A percentile compares a stretch with the other conserved stretches of the same genome.
Evolutionary conservation across 768 basidiomycete genomes (phyloP).

Genomic region (Cystofilobasidium bisporidii): DNA sequence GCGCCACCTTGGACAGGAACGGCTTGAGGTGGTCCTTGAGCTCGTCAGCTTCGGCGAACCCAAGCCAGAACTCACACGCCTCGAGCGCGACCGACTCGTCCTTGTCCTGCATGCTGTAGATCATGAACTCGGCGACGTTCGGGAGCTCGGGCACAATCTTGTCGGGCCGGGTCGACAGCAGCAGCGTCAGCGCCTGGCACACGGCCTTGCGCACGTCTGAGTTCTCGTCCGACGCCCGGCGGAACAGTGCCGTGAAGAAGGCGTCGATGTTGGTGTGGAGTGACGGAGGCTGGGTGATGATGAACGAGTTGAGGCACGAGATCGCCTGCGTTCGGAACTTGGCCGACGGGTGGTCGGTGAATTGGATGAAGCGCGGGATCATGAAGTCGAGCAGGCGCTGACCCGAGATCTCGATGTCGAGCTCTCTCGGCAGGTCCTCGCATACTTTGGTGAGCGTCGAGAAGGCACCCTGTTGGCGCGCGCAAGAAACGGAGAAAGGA

Average conservation of each 20-base stretch:
- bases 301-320: constrained; percentile 84
- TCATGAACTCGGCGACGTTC: constrained; percentile 96
- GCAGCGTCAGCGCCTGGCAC: constrained; percentile 85
- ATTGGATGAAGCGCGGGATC: constrained; percentile 85
- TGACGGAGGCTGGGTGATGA: constrained; percentile 61
- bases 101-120: constrained; percentile 93
- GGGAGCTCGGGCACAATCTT: constrained; percentile 92
- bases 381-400: constrained; percentile 89
- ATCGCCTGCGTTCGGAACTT: constrained; percentile 92
- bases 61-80: constrained; percentile 99
- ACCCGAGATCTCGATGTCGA: constrained; percentile 87
- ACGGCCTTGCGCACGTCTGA: constrained; percentile 89
- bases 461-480: constrained; percentile 90
- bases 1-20: constrained; percentile 79
- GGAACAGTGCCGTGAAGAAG: constrained; percentile 88
- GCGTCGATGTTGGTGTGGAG: constrained; percentile 83
- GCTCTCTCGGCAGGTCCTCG: constrained; percentile 90
- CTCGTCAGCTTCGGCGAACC: constrained; percentile 91
- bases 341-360: constrained; percentile 70
- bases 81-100: constrained; percentile 91
- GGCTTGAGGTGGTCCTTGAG: constrained; percentile 74
- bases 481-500: too few relatives aligned
- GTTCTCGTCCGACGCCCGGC: constrained; percentile 86
- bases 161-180: constrained; percentile 85
- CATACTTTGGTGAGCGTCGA: constrained; percentile 89